These are phyloP conservation scores for Mycena galopus DNA, from an alignment of 768 basidiomycete species.

Conservation along the genomic window DNA sequence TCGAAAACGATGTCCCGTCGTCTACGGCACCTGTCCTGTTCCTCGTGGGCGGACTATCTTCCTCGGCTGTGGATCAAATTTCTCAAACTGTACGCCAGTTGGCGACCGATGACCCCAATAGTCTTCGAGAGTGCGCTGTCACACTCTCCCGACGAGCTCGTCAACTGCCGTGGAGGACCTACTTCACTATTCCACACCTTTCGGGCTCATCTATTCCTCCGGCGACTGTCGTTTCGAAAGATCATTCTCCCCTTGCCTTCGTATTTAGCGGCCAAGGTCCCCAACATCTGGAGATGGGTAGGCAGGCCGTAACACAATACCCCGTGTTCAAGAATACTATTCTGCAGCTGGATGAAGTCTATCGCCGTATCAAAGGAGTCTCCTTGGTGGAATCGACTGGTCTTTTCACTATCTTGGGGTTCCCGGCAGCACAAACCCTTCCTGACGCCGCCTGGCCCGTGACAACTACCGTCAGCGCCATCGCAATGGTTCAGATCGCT, in stretches of 20 bases:
- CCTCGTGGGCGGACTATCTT: not conserved
- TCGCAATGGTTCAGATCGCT: slow-evolving; percentile 52
- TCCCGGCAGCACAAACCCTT: no score
- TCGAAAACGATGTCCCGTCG: no score
- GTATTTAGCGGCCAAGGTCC: slow-evolving; percentile 52
- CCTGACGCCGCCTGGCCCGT: slow-evolving; percentile 29
- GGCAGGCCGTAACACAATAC: slow-evolving; percentile 42
- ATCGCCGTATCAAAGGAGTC: slow-evolving; percentile 35
- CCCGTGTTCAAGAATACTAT: slow-evolving; percentile 46
- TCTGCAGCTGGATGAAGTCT: slow-evolving; percentile 43
- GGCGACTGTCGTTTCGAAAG: slow-evolving; percentile 33
- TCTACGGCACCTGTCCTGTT: not conserved
- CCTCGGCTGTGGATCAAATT: not conserved
- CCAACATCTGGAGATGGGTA: slow-evolving; percentile 50
- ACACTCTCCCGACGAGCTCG: slow-evolving; percentile 30
- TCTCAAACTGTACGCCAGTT: no score
- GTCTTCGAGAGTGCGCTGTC: not conserved
- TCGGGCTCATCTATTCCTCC: slow-evolving; percentile 5
- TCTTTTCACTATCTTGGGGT: slow-evolving; percentile 38
- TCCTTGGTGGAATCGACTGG: slow-evolving; percentile 47
- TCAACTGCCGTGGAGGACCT: slow-evolving; percentile 36
- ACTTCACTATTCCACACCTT: slow-evolving; percentile 5
- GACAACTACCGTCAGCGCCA: slow-evolving; percentile 39
- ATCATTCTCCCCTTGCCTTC: slow-evolving; percentile 41
- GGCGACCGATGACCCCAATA: no score